These are phyloP conservation scores for Neurospora sp. DNA, from an alignment of 495 filamentous ascomycete species.

Conservation along the genomic window DNA sequence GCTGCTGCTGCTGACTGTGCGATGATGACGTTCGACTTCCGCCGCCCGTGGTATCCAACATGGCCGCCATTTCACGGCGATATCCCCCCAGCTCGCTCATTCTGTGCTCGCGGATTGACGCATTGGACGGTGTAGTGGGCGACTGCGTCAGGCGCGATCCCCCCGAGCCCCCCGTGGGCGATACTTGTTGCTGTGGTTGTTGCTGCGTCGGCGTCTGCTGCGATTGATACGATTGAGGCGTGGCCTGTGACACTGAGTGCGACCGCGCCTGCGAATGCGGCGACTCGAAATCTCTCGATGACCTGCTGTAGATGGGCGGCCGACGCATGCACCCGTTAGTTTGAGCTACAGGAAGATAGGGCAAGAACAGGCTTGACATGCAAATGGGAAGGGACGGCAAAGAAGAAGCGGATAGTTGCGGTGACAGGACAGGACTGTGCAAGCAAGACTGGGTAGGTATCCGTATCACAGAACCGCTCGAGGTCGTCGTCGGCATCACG, in stretches of 20 bases:
- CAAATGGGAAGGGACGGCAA: not conserved
- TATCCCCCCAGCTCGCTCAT: conserved; percentile 53
- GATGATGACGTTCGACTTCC: conserved; percentile 22
- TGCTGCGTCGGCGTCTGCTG: not conserved
- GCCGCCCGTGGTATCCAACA: conserved; percentile 49
- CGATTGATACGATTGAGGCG: not conserved
- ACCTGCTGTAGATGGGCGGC: conserved; percentile 15
- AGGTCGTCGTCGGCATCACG: no score
- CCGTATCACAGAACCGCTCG: not conserved
- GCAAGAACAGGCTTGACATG: conserved; percentile 15
- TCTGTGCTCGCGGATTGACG: conserved; percentile 37
- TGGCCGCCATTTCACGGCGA: conserved; percentile 55
- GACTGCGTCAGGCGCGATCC: conserved; percentile 36
- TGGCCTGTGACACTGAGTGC: not conserved
- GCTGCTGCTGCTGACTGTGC: conserved; percentile 39
- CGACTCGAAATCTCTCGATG: conserved; percentile 34
- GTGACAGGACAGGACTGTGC: not conserved
- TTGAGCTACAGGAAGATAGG: conserved; percentile 15
- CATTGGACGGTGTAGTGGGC: conserved; percentile 35
- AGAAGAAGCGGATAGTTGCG: not conserved
- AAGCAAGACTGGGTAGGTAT: not conserved
- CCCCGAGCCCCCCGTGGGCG: conserved; percentile 11
- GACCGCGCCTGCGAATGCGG: not conserved
- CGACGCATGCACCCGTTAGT: conserved; percentile 19
- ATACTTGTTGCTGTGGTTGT: not conserved